Conservation (phyloP, 345 rosid genomes). For the Arabis hirsuta region DNA sequence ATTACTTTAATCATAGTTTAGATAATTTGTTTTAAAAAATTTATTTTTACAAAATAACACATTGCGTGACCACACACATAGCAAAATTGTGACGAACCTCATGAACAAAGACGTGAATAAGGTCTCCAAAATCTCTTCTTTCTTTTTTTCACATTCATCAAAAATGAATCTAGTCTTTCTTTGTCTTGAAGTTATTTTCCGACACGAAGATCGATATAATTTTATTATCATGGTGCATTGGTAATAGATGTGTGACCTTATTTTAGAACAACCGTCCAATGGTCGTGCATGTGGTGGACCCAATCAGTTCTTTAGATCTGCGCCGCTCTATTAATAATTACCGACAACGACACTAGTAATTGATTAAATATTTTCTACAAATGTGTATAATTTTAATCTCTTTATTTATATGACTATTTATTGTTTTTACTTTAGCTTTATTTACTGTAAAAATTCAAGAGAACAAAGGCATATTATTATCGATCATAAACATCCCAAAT, state of each 20-base stretch:
- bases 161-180: constrained; percentile 7
- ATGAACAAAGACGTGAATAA: too few relatives aligned
- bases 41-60: not conserved
- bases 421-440: not conserved
- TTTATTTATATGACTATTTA: too few relatives aligned
- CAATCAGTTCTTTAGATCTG: not conserved
- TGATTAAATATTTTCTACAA: not conserved
- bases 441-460: not conserved
- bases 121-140: too few relatives aligned
- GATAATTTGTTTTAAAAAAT: not conserved
- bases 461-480: not conserved
- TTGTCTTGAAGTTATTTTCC: constrained; percentile 13
- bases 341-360: not conserved
- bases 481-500: not conserved
- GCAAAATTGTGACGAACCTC: too few relatives aligned
- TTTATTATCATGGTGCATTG: not conserved
- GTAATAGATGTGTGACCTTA: constrained; percentile 8
- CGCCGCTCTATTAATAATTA: constrained; percentile 13
- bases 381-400: too few relatives aligned
- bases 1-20: too few relatives aligned
- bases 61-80: not conserved
- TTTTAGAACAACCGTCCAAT: constrained; percentile 3
- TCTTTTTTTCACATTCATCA: not conserved
- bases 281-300: constrained; percentile 10
- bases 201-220: not conserved